Evolutionary conservation across 768 basidiomycete species (phyloP).

Genomic region (Kwoniella bestiolae): DNA sequence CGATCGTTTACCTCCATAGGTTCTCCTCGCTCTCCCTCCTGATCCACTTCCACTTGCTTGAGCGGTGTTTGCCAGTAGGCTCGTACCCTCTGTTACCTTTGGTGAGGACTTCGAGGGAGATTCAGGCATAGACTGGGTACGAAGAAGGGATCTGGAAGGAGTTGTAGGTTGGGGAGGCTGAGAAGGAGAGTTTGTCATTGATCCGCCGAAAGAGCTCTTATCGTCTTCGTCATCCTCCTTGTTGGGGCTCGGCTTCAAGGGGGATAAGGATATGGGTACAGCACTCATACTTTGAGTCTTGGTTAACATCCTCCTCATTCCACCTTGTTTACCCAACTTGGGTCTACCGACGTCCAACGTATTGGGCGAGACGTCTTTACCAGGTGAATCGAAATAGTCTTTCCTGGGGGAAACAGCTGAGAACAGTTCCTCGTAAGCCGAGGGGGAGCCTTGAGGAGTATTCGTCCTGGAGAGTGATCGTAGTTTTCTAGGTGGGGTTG

Average conservation of each 20-base stretch:
- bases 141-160: constrained; percentile 11
- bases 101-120: constrained; percentile 21
- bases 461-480: constrained; percentile 10
- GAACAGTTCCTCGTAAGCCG: constrained; percentile 33
- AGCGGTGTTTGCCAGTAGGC: background rate
- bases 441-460: constrained; percentile 32
- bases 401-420: constrained; percentile 29
- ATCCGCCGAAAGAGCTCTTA: constrained; percentile 13
- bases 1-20: constrained; percentile 36
- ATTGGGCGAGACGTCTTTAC: background rate
- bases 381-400: constrained; percentile 17
- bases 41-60: constrained; percentile 1
- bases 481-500: constrained; percentile 14
- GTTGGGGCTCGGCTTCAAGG: no score
- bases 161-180: constrained; percentile 9
- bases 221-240: background rate
- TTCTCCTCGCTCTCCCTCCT: constrained; percentile 37
- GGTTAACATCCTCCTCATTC: constrained; percentile 40
- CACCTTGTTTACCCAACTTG: constrained; percentile 17
- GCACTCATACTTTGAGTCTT: constrained; percentile 43
- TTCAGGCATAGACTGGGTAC: constrained; percentile 25
- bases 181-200: constrained; percentile 3
- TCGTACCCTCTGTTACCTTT: background rate
- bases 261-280: no score
- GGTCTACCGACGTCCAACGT: background rate